phyloP scores from a whole-genome alignment of 148 eudicot species.

The Selenicereus undatus region DNA sequence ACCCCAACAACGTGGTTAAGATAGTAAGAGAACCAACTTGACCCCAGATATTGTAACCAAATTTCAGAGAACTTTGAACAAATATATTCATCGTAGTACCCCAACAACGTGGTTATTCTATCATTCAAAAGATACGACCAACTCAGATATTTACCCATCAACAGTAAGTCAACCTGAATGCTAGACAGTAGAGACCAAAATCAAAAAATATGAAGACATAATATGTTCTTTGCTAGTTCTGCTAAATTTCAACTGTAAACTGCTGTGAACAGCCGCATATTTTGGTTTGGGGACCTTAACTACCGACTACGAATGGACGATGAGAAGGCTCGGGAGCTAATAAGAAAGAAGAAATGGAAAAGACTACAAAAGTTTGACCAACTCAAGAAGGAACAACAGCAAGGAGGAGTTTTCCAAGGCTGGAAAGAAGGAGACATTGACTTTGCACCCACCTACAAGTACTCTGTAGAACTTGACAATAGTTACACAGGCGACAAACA shows the following conservation, averaged over 20 bases:
- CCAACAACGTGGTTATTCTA: not conserved
- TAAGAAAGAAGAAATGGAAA: conserved; percentile 69
- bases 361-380: conserved; percentile 48
- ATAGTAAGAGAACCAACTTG: too few species aligned
- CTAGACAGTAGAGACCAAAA: not conserved
- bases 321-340: conserved; percentile 47
- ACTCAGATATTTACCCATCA: not conserved
- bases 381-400: conserved; percentile 58
- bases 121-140: not conserved
- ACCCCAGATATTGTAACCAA: too few species aligned
- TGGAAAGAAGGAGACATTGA: conserved; percentile 70
- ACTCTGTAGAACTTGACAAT: conserved; percentile 50
- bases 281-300: conserved; percentile 91
- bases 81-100: not conserved
- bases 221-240: not conserved
- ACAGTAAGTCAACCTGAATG: not conserved
- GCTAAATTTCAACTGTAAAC: not conserved
- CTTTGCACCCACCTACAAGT: conserved; percentile 73
- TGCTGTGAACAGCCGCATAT: conserved; percentile 38
- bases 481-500: conserved; percentile 37
- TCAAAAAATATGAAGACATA: not conserved
- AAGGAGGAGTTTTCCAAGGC: conserved; percentile 57
- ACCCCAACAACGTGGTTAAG: not conserved
- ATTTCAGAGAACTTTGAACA: too few species aligned
- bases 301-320: conserved; percentile 64